Evolutionary conservation across 2,329 filamentous ascomycete genomes (phyloP), one percentile per base, ranked within the genome.

Genomic region (Pezicula radicicola): DNA sequence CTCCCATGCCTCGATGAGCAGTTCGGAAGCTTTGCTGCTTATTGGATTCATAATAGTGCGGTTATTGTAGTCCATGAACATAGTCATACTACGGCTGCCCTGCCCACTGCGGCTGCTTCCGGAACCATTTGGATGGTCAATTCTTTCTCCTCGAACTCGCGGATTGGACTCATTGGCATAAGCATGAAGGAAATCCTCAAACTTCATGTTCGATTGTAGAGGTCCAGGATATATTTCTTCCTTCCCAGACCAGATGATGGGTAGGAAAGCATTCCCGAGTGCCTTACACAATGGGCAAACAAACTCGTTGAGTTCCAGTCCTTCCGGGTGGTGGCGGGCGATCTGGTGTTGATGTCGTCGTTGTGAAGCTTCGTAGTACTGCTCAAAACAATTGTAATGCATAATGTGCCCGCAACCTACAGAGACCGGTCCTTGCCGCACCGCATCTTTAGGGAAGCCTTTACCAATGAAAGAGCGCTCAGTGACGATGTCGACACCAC

Each of bases 241-340:
- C 64, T 95, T 87, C 25, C 89, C 89, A 67, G 92, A 95, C 94
- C 94, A 99, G 36, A 96, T 85, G 55, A 99, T 91, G 0, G 95
- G 95, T 36, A 99, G 70, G 72, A 99, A 99, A 0, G 90, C 83
- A 66, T 99, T 99, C 3, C 94, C 94, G 1, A 99, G 78, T 3
- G 94, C 95, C 70, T 99, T 99, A 75, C 94, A 99, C 1, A 99
- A 77, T 1, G 94, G 94, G 61, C 94, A 99, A 50, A 97, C 89
- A 68, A 99, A 99, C 63, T 99, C 94, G 56, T 95, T 88, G 41
- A 82, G 76, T 18, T 80, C 77, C 2, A 90, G 79, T 50, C 86
- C 81, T 67, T 99, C 95, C 0, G 94, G 94, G 62, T 97, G 94
- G 62, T 96, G 90, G 13, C 94, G 83, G 7, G 94, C 92, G 68